phyloP scores from a whole-genome alignment of 2,329 filamentous ascomycete genomes.

The Ambrosiella beaveri region DNA sequence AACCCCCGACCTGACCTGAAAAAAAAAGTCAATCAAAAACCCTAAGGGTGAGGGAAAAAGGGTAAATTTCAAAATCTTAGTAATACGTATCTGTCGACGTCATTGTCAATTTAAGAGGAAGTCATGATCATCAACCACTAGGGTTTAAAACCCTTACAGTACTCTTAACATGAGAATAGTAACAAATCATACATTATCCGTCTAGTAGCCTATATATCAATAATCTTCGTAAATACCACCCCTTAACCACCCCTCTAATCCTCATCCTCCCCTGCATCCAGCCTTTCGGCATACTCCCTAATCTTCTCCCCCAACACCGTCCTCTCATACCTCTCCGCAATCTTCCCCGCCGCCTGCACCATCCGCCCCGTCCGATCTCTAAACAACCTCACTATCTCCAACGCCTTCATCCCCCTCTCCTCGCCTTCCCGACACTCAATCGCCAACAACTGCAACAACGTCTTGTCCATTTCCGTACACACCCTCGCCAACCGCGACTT shows the following conservation, averaged over 20 bases:
- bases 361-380: constrained; percentile 71
- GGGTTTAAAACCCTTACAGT: too few species aligned
- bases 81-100: too few species aligned
- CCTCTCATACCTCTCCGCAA: constrained; percentile 71
- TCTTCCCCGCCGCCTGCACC: constrained; percentile 77
- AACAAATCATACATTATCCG: too few species aligned
- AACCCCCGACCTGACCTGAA: too few species aligned
- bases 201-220: neutral
- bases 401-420: constrained; percentile 80
- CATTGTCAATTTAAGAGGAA: too few species aligned
- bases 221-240: neutral
- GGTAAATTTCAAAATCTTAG: too few species aligned
- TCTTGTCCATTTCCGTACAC: constrained; percentile 78
- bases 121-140: too few species aligned
- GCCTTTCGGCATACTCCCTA: constrained; percentile 25
- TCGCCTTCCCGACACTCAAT: constrained; percentile 84
- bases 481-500: constrained; percentile 49
- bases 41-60: too few species aligned
- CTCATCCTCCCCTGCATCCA: constrained; percentile 4
- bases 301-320: constrained; percentile 80
- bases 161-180: too few species aligned
- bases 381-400: constrained; percentile 81
- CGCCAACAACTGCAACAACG: constrained; percentile 72
- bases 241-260: neutral
- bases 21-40: too few species aligned